Percentiles rank a stretch among this genome's conserved stretches.
These are phyloP conservation scores for Skeletonema tropicum DNA, from an alignment of 108 stramenopile genomes.

Conservation along the genomic window DNA sequence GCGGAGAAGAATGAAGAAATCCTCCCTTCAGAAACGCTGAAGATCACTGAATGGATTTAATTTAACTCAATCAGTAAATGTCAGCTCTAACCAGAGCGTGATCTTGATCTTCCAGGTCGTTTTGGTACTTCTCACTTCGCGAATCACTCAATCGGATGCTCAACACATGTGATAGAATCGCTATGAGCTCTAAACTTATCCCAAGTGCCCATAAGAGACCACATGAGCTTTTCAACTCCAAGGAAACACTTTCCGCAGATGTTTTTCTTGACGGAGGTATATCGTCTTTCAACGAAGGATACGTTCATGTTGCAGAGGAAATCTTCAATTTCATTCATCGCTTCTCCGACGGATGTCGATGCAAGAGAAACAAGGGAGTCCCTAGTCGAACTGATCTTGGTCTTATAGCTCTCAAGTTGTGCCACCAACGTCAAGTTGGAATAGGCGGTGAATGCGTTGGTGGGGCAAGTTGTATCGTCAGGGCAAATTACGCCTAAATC, in stretches of 20 bases:
- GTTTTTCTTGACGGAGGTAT: conserved; percentile 35
- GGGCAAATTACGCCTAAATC: conserved; percentile 53
- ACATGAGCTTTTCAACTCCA: conserved; percentile 41
- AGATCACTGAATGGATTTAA: conserved; percentile 28
- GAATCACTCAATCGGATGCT: conserved; percentile 23
- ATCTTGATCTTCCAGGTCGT: not conserved
- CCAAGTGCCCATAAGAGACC: conserved; percentile 46
- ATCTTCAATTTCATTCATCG: conserved; percentile 51
- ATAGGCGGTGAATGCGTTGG: conserved; percentile 30
- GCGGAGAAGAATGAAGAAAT: conserved; percentile 64
- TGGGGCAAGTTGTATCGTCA: conserved; percentile 32
- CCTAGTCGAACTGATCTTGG: conserved; percentile 36
- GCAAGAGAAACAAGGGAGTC: conserved; percentile 40
- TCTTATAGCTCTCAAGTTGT: conserved; percentile 29
- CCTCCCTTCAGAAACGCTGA: conserved; percentile 25
- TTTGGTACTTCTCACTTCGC: conserved; percentile 6
- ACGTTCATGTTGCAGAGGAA: conserved; percentile 59
- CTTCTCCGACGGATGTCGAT: conserved; percentile 52
- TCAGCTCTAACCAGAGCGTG: not conserved
- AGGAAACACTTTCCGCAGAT: conserved; percentile 41
- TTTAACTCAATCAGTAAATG: not conserved
- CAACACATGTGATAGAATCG: conserved; percentile 30
- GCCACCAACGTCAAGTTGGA: conserved; percentile 37
- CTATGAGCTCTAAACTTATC: conserved; percentile 39
- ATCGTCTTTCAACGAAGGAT: conserved; percentile 41